phyloP scores from a whole-genome alignment of 2,329 filamentous ascomycete genomes.

The Teratosphaeria viscida region DNA sequence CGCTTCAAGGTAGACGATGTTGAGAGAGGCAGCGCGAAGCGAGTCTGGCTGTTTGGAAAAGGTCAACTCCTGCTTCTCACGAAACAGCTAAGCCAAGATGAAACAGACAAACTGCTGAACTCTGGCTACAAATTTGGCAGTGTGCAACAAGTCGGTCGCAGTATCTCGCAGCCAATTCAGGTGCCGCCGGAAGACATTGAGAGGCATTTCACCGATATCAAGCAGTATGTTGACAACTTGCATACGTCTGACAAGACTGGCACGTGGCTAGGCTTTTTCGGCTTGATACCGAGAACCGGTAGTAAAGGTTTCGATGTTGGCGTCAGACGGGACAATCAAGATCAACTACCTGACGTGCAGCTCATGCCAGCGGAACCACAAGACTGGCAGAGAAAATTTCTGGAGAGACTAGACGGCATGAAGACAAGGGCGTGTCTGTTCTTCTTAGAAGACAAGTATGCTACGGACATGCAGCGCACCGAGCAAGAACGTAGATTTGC shows the following conservation, averaged over 20 bases:
- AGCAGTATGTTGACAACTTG: slow-evolving; percentile 42
- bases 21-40: slow-evolving; percentile 26
- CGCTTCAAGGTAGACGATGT: slow-evolving; percentile 22
- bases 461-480: slow-evolving; percentile 6
- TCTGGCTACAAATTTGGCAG: slow-evolving; percentile 70
- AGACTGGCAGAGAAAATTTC: slow-evolving; percentile 23
- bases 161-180: slow-evolving; percentile 64
- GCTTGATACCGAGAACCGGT: slow-evolving; percentile 23
- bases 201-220: slow-evolving; percentile 53
- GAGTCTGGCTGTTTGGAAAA: slow-evolving; percentile 44
- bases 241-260: slow-evolving; percentile 28
- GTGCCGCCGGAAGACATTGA: slow-evolving; percentile 55
- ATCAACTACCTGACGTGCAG: slow-evolving; percentile 36
- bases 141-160: slow-evolving; percentile 54
- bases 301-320: slow-evolving; percentile 33
- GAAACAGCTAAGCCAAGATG: slow-evolving; percentile 49
- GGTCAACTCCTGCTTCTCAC: slow-evolving; percentile 77
- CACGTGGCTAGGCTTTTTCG: slow-evolving; percentile 29
- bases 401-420: slow-evolving; percentile 26
- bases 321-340: slow-evolving; percentile 30
- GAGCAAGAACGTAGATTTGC: slow-evolving; percentile 28
- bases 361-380: slow-evolving; percentile 22
- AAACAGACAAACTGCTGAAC: slow-evolving; percentile 55
- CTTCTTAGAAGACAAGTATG: slow-evolving; percentile 12
- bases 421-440: slow-evolving; percentile 10